phyloP scores from a whole-genome alignment of 305 asterid genomes.

The Fraxinus latifolia region DNA sequence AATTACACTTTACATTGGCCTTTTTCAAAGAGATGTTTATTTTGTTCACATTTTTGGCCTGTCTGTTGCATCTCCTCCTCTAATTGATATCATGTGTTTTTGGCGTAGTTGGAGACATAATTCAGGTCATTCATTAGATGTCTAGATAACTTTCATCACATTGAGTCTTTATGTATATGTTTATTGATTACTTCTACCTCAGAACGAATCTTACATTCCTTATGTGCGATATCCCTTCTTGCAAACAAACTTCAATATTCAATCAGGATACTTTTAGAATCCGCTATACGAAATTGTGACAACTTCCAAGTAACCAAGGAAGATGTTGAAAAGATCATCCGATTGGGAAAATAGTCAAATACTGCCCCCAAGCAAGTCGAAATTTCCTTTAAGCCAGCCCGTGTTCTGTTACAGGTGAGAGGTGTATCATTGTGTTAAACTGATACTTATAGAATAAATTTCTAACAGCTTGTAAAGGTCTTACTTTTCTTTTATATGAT shows the following conservation, averaged over 20 bases:
- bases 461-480: neutral
- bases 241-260: constrained; percentile 75
- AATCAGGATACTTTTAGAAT: constrained; percentile 65
- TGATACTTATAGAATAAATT: neutral
- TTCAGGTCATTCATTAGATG: neutral
- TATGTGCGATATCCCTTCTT: constrained; percentile 11
- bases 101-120: neutral
- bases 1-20: neutral
- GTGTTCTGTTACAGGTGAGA: constrained; percentile 71
- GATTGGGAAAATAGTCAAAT: constrained; percentile 78
- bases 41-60: neutral
- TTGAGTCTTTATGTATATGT: neutral
- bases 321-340: constrained; percentile 73
- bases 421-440: neutral
- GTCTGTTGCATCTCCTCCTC: neutral
- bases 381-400: constrained; percentile 81
- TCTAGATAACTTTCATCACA: neutral
- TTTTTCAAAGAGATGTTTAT: neutral
- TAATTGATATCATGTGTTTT: neutral
- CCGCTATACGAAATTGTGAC: constrained; percentile 79
- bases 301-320: constrained; percentile 70
- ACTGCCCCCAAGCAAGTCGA: constrained; percentile 82
- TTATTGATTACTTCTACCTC: neutral
- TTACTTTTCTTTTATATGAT: constrained; percentile 39
- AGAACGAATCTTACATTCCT: neutral